Evolutionary conservation across 129 eudicot species (phyloP).

Genomic region (Logfia minima): DNA sequence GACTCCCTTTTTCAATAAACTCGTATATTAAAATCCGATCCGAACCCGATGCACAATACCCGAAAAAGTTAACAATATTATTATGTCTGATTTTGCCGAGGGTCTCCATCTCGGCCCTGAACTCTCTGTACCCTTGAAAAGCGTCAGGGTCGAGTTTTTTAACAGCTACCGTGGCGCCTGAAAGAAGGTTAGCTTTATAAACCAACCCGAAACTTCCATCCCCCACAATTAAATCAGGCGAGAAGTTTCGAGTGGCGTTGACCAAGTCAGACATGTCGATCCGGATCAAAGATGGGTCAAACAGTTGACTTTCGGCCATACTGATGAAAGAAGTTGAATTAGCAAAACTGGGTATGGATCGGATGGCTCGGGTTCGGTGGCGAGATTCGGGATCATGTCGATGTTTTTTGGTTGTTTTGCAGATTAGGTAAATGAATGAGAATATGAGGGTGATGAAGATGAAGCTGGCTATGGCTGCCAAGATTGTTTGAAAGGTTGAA

Average conservation of each 20-base stretch:
- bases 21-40: conserved; percentile 83
- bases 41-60: conserved; percentile 54
- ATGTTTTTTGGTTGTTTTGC: conserved; percentile 35
- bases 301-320: conserved; percentile 53
- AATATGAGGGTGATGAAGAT: conserved; percentile 40
- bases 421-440: conserved; percentile 29
- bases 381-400: conserved; percentile 5
- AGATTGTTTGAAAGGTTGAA: conserved; percentile 38
- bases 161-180: conserved; percentile 62
- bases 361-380: conserved; percentile 23
- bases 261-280: conserved; percentile 65
- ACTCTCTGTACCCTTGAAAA: conserved; percentile 86
- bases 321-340: conserved; percentile 30
- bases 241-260: conserved; percentile 64
- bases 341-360: conserved; percentile 17
- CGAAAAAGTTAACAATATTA: conserved; percentile 66
- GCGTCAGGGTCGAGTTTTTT: conserved; percentile 72
- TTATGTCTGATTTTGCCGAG: conserved; percentile 68
- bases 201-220: conserved; percentile 91
- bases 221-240: conserved; percentile 75
- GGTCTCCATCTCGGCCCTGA: conserved; percentile 92
- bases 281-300: conserved; percentile 51
- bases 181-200: conserved; percentile 56
- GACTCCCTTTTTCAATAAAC: conserved; percentile 69
- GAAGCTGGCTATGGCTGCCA: conserved; percentile 59